Evolutionary conservation across 257 asterid species (phyloP), one percentile per base, ranked within the genome.

Genomic region (Salvia hispanica): DNA sequence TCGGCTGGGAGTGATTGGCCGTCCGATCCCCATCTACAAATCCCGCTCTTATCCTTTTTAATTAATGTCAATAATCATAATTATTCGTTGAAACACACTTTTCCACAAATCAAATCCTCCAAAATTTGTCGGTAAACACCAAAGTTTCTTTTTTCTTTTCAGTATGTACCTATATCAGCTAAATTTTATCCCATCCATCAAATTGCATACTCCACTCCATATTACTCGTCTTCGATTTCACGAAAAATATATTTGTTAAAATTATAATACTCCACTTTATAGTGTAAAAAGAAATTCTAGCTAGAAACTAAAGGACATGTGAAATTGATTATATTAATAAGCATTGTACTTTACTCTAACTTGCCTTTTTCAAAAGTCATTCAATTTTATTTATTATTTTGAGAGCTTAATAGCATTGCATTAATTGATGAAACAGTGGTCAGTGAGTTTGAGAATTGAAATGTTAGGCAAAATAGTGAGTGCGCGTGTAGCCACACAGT

Each of bases 1-100:
- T 82, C 82, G 88, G 85, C 77, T 59, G 72, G 56, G 47, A 9
- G 0, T 31, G 67, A 18, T 60, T 45, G 25, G 18, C 78, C 81
- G 61, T 66, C 11, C 43, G 79, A 69, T 80, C 71, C 12, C 46
- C 46, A 62, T 74, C 79, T 25, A 31, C 33, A 58, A 45, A 18
- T 67, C 55, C 61, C 42, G 12, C 44, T 9, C 48, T 11, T 52
- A 46, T 77, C 52, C 9, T 58, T 53, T 60, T 28, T 21, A 18
- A 48, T 57, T 68, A 62, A 62, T 67, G 59, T 46, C 71, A 18
- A 50, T 70, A 69, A 40, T 75, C 50, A 58, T 64, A 48, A 69
- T 75, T 63, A 45, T 69, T 78, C 46, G 74, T 55, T 74, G 70
- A 50, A 51, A 73, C 75, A 34, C 36, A 46, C 72, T 72, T 67